Evolutionary conservation across 164 flowering plant genomes (phyloP).

Genomic region (Aristolochia fimbriata): DNA sequence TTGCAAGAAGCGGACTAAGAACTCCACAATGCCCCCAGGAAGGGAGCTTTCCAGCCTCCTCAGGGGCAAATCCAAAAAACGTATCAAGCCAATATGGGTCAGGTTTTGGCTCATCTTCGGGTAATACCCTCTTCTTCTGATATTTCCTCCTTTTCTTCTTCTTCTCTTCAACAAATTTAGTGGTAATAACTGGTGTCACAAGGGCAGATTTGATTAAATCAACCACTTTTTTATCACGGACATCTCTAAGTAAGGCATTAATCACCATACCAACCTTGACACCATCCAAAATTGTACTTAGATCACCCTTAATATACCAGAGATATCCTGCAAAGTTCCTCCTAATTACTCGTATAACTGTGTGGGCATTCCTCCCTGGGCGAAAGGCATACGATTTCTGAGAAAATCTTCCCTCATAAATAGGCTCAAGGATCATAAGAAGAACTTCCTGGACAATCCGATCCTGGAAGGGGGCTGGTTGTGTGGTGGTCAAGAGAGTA

Average conservation of each 20-base stretch:
- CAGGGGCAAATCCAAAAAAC: constrained; percentile 91
- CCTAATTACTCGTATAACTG: constrained; percentile 71
- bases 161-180: constrained; percentile 39
- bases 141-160: constrained; percentile 65
- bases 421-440: constrained; percentile 83
- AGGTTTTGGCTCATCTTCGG: constrained; percentile 96
- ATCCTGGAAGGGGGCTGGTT: constrained; percentile 78
- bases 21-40: constrained; percentile 95
- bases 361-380: constrained; percentile 88
- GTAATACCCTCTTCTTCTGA: constrained; percentile 84
- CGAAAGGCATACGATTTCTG: constrained; percentile 82
- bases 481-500: constrained; percentile 73
- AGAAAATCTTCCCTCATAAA: constrained; percentile 82
- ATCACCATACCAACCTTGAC: constrained; percentile 83
- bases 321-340: constrained; percentile 84
- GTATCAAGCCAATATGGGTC: constrained; percentile 90
- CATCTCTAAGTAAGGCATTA: constrained; percentile 80
- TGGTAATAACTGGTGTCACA: constrained; percentile 71
- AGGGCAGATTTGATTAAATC: constrained; percentile 77
- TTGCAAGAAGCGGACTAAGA: constrained; percentile 76
- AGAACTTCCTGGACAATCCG: constrained; percentile 87
- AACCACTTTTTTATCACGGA: constrained; percentile 79
- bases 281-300: constrained; percentile 86
- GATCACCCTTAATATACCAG: constrained; percentile 89
- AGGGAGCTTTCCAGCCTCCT: constrained; percentile 81